Base-by-base conservation (phyloP, 768 basidiomycete species). In the Kwoniella dendrophila region DNA sequence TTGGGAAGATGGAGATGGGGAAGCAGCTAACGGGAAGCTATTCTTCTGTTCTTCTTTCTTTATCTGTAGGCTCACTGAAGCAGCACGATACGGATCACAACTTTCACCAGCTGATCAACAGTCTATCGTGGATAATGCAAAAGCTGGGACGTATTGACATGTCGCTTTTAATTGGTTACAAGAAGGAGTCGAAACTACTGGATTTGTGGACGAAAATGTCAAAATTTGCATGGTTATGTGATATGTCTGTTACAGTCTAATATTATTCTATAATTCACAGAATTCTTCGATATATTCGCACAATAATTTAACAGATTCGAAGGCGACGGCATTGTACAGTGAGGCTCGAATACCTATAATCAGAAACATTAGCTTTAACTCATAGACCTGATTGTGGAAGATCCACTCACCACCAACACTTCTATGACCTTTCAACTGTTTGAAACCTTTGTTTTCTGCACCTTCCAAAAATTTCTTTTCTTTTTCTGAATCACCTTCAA, bases 391-490 rank as follows among this genome's bases (percentile, higher is more conserved):
- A 29, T 38, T 41, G 20, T 4, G 38, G 11, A 33, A 49, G 3
- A 11, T 7, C 16, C 7, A 69, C 73, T 69, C 55, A 71, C 67
- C 71, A 16, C 72, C 72, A 20, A 81, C 90, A 67, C 73, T 92
- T 86, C 95, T 84, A 82, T 99, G 96, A 0, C 96, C 96, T 78
- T 92, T 94, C 58, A 96, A 80, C 33, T 89, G 90, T 70, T 86
- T 87, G 85, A 98, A 87, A 0, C 90, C 90, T 59, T 78, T 82
- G 68, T 82, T 82, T 73, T 92, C 88, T 0, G 94, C 94, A 10
- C 89, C 91, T 20, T 84, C 82, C 67, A 98, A 76, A 78, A 97
- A 98, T 69, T 81, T 79, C 70, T 85, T 85, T 78, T 96, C 82
- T 20, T 82, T 83, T 0, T 84, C 88, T n/a, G 90, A 87, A 0